phyloP scores from a whole-genome alignment of 2,329 filamentous ascomycete genomes.

The Fusarium neocosmosporiellum region DNA sequence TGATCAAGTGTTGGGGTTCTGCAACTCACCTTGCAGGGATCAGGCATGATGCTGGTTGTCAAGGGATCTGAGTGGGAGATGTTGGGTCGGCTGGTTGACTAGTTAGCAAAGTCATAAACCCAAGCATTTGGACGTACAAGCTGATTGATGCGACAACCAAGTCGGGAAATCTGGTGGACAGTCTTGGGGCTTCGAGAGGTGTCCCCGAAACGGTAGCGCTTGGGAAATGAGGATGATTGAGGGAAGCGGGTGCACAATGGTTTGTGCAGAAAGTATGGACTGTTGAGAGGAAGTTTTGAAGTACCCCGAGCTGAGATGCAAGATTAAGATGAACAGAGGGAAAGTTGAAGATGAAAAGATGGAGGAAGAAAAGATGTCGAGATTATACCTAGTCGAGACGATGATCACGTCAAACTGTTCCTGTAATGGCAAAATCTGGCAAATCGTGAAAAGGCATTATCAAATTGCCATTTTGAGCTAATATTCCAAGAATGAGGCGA shows the following conservation, averaged over 20 bases:
- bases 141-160: background rate
- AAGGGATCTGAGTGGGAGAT: background rate
- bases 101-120: background rate
- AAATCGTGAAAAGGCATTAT: background rate
- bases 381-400: background rate
- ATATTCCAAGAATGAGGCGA: background rate
- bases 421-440: background rate
- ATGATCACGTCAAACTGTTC: background rate
- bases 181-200: background rate
- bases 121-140: background rate
- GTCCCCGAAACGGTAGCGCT: background rate
- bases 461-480: background rate
- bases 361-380: background rate
- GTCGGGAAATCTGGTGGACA: background rate
- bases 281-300: background rate
- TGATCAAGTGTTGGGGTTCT: background rate
- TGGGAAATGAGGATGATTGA: background rate
- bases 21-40: background rate
- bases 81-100: fast-evolving
- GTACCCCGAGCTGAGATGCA: background rate
- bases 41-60: background rate
- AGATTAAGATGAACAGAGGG: background rate
- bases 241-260: background rate
- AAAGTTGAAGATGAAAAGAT: background rate
- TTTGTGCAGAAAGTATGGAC: background rate